These are phyloP conservation scores for Fusarium siculi DNA, from an alignment of 2,329 filamentous ascomycete genomes.

Conservation along the genomic window DNA sequence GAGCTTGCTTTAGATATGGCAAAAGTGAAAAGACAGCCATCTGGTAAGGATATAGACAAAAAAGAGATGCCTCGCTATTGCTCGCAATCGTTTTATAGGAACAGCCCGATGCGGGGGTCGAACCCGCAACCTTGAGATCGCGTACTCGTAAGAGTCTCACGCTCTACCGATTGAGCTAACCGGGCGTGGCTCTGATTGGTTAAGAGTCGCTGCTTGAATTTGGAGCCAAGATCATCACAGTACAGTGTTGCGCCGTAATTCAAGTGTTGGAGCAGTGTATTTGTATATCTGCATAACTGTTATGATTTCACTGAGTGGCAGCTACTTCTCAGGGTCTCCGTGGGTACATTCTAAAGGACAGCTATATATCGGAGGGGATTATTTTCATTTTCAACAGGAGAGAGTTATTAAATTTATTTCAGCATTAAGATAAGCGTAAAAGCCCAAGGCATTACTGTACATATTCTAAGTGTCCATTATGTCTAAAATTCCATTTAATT, in stretches of 20 bases:
- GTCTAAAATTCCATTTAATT: rapidly evolving
- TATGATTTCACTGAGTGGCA: background rate
- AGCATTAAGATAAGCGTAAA: rapidly evolving
- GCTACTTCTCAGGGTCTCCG: background rate
- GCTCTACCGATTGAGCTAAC: conserved; percentile 63
- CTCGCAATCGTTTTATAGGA: conserved; percentile 58
- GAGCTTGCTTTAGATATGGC: rapidly evolving
- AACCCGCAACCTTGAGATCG: conserved; percentile 67
- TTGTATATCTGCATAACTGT: rapidly evolving
- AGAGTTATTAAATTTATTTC: rapidly evolving
- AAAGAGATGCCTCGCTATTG: conserved; percentile 61
- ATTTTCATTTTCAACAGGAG: rapidly evolving
- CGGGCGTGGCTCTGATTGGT: conserved; percentile 46
- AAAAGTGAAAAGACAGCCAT: rapidly evolving
- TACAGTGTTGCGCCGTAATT: rapidly evolving
- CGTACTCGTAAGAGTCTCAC: conserved; percentile 69
- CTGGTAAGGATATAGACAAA: rapidly evolving
- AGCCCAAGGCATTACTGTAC: rapidly evolving
- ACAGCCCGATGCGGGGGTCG: conserved; percentile 57
- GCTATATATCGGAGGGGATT: rapidly evolving
- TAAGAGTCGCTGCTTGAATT: rapidly evolving
- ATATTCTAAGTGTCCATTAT: rapidly evolving
- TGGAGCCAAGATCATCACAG: rapidly evolving
- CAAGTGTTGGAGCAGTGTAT: rapidly evolving
- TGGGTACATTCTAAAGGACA: background rate